These are phyloP conservation scores for Patellifolia procumbens DNA, from an alignment of 179 eudicot species.

Conservation along the genomic window DNA sequence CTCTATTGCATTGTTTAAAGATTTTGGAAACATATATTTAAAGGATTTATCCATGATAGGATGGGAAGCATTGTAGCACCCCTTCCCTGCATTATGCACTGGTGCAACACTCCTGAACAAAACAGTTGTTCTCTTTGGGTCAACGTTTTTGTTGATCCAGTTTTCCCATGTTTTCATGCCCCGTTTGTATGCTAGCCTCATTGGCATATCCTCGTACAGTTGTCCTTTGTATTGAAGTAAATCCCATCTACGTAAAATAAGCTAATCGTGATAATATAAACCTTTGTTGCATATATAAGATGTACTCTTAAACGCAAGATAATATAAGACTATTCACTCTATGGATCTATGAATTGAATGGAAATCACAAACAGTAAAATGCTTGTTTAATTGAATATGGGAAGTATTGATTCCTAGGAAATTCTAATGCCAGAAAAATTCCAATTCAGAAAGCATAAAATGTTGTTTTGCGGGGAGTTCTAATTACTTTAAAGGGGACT, in stretches of 20 bases:
- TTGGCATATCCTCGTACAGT: conserved; percentile 30
- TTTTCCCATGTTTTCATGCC: conserved; percentile 40
- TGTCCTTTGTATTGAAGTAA: conserved; percentile 30
- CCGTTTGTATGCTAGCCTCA: conserved; percentile 31
- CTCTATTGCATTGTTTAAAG: not conserved
- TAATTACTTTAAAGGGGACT: too few relatives aligned
- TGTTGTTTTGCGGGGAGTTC: too few relatives aligned
- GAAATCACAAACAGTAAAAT: too few relatives aligned
- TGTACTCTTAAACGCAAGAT: too few relatives aligned
- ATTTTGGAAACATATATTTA: not conserved
- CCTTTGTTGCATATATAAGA: not conserved
- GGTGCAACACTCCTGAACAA: conserved; percentile 39
- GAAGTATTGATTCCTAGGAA: too few relatives aligned
- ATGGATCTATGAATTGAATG: too few relatives aligned
- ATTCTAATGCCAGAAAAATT: too few relatives aligned
- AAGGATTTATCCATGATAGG: not conserved
- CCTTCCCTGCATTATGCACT: conserved; percentile 18
- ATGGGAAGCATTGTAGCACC: conserved; percentile 31
- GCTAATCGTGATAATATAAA: too few relatives aligned
- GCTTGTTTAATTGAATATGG: too few relatives aligned
- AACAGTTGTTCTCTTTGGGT: conserved; percentile 39
- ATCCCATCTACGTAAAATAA: conserved; percentile 50
- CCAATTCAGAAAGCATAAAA: too few relatives aligned
- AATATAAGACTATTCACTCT: too few relatives aligned
- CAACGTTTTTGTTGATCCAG: conserved; percentile 33